Conservation (phyloP, 306 rosid genomes). For the Senna tora region DNA sequence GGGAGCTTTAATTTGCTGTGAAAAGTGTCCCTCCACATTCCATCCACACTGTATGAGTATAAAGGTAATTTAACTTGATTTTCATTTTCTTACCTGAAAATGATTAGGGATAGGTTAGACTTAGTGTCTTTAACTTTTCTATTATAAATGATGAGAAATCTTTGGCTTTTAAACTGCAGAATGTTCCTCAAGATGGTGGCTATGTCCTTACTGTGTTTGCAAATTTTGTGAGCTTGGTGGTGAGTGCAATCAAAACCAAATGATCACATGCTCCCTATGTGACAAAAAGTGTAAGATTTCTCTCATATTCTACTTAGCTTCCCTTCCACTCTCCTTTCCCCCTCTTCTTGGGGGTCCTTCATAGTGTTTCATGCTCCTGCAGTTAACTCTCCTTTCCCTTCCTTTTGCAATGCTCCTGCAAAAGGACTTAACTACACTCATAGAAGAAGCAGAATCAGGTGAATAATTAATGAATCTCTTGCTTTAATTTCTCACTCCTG, state of each 20-base stretch:
- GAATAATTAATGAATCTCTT: too few species aligned
- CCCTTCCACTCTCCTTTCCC: too few species aligned
- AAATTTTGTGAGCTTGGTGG: slow-evolving; percentile 26
- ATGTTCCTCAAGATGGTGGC: slow-evolving; percentile 42
- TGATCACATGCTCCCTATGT: slow-evolving; percentile 31
- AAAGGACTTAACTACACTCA: too few species aligned
- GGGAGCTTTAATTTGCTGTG: slow-evolving; percentile 47
- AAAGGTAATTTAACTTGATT: slow-evolving; percentile 32
- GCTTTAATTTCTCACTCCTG: too few species aligned
- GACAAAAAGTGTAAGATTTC: slow-evolving; percentile 37
- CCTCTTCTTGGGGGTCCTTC: too few species aligned
- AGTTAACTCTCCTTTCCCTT: too few species aligned
- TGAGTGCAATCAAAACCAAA: background rate
- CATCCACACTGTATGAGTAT: slow-evolving; percentile 40
- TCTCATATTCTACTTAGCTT: too few species aligned
- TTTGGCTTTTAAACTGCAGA: slow-evolving; percentile 23
- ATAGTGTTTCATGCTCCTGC: background rate
- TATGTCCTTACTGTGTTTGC: slow-evolving; percentile 48
- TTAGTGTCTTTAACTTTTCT: too few species aligned
- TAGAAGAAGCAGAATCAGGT: too few species aligned
- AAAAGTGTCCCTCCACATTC: slow-evolving; percentile 37
- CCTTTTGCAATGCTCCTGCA: too few species aligned
- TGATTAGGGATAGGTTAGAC: background rate
- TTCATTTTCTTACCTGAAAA: background rate
- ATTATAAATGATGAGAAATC: background rate